Percentiles rank a stretch among this genome's conserved stretches.
phyloP scores from a whole-genome alignment of 208 protist genomes.

The Trypanosoma lewisi region DNA sequence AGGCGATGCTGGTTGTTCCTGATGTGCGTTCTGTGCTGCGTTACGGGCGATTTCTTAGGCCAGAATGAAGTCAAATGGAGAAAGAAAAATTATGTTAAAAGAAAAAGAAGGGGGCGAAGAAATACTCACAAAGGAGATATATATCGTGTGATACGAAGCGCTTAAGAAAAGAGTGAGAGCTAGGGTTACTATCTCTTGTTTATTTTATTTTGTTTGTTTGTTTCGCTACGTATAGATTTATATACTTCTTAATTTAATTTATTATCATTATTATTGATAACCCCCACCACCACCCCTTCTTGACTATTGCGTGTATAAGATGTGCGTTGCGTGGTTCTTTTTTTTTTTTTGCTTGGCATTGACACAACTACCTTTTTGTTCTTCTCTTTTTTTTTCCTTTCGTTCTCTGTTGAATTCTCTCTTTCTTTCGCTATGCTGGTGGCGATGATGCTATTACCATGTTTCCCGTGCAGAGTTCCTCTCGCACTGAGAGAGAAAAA shows the following conservation, averaged over 20 bases:
- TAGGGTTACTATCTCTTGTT: too few species aligned
- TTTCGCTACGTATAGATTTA: too few species aligned
- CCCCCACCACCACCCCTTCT: too few species aligned
- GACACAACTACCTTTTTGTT: neutral
- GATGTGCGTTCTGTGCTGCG: conserved; percentile 81
- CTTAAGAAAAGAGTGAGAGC: too few species aligned
- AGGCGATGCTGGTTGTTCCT: conserved; percentile 73
- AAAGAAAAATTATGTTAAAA: too few species aligned
- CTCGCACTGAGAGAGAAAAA: neutral
- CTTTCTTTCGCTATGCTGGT: neutral
- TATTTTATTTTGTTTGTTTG: neutral
- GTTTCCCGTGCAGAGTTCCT: neutral
- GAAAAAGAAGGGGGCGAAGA: too few species aligned
- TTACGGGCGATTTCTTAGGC: conserved; percentile 29
- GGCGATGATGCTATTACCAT: neutral
- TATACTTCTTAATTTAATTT: too few species aligned
- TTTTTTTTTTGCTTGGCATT: neutral
- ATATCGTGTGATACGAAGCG: too few species aligned
- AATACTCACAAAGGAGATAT: too few species aligned
- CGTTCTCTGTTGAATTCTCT: neutral
- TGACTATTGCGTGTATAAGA: too few species aligned
- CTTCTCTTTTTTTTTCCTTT: conserved; percentile 4
- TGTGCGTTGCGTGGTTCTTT: neutral
- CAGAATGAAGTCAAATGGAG: neutral
- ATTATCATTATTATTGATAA: too few species aligned